These are phyloP conservation scores for Cercospora sp. DNA, from an alignment of 2,329 filamentous ascomycete genomes.

Conservation along the genomic window DNA sequence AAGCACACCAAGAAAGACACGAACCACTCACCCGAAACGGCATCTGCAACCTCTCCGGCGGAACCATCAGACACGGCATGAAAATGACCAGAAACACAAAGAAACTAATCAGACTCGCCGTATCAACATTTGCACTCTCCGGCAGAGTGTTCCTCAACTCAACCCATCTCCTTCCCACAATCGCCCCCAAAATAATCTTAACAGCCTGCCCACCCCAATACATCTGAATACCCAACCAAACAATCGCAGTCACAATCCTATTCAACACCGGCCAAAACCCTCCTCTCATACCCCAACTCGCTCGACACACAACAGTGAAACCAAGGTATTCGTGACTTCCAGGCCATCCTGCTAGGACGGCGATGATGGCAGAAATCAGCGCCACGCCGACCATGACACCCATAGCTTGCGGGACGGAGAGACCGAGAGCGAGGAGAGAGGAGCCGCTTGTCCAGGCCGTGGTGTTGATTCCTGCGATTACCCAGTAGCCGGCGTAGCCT, in stretches of 20 bases:
- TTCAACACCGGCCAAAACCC: conserved; percentile 31
- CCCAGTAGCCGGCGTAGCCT: conserved; percentile 25
- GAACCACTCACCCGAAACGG: conserved; percentile 7
- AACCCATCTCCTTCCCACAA: conserved; percentile 16
- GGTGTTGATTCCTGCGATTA: conserved; percentile 24
- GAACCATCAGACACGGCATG: conserved; percentile 16
- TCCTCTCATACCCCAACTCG: conserved; percentile 28
- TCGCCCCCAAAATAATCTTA: conserved; percentile 24
- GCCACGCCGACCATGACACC: conserved; percentile 39
- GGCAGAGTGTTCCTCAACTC: conserved; percentile 22
- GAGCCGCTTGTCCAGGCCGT: conserved; percentile 21
- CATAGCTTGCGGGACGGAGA: conserved; percentile 31
- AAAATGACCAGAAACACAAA: conserved; percentile 22
- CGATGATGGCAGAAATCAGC: conserved; percentile 38
- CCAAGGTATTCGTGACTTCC: conserved; percentile 40
- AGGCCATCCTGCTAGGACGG: conserved; percentile 41
- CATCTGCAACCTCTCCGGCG: conserved; percentile 21
- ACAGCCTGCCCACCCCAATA: conserved; percentile 26
- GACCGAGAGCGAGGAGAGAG: conserved; percentile 18
- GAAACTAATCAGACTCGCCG: conserved; percentile 22
- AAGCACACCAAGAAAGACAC: too few species aligned
- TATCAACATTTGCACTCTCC: conserved; percentile 21
- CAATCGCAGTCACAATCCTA: conserved; percentile 29
- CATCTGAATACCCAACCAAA: conserved; percentile 31
- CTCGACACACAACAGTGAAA: conserved; percentile 38